Percentiles rank a stretch among this genome's conserved stretches.
These are phyloP conservation scores for Bryopsis sp. DNA, from an alignment of 139 green algal genomes.

Conservation along the genomic window DNA sequence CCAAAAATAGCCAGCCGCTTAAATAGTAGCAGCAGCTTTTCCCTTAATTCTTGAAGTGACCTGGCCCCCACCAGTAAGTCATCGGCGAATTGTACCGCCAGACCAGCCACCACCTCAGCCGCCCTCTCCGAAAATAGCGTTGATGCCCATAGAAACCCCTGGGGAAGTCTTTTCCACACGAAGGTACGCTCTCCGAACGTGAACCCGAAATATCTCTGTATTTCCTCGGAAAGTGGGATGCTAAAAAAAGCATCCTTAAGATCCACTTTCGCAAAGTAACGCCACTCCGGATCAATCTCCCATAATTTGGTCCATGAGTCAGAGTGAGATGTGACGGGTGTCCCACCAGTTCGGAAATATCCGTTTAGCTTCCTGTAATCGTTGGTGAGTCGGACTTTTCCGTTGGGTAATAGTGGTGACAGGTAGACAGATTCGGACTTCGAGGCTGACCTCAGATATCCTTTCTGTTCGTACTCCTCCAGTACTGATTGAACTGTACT, in stretches of 20 bases:
- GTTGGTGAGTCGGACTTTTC: slow-evolving; percentile 14
- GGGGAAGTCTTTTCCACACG: slow-evolving; percentile 5
- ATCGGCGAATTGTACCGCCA: slow-evolving; percentile 11
- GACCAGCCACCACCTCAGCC: slow-evolving; percentile 9
- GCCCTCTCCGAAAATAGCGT: slow-evolving; percentile 14
- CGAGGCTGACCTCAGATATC: too few relatives aligned
- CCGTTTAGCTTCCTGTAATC: slow-evolving; percentile 15
- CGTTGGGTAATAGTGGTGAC: too few relatives aligned
- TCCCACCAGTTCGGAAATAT: background rate
- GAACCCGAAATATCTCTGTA: slow-evolving; percentile 6
- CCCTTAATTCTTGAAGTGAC: background rate
- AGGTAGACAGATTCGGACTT: too few relatives aligned
- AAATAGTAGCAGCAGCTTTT: background rate
- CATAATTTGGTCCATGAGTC: slow-evolving; percentile 12
- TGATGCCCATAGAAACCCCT: slow-evolving; percentile 11
- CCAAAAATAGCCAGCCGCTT: slow-evolving; percentile 6
- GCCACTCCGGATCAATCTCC: slow-evolving; percentile 9
- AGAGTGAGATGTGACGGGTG: background rate
- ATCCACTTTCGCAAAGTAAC: slow-evolving; percentile 11
- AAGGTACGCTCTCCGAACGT: background rate
- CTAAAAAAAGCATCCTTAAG: slow-evolving; percentile 19
- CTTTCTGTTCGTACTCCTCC: too few relatives aligned
- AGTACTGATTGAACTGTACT: too few relatives aligned
- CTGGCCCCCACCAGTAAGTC: slow-evolving; percentile 11
- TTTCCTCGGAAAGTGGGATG: background rate